Conservation (phyloP, 257 asterid species). For the Eucommia ulmoides region DNA sequence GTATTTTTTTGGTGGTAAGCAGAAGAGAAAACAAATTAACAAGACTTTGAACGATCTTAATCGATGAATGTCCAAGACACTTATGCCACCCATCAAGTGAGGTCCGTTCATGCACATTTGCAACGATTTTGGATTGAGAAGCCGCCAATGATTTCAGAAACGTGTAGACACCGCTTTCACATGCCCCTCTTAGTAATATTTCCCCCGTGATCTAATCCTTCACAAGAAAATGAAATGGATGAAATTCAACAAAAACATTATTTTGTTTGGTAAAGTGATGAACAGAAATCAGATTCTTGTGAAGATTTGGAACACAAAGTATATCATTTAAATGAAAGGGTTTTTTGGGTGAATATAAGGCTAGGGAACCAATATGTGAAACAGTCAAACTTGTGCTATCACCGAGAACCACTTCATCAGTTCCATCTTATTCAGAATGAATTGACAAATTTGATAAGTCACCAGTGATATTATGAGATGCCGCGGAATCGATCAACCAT, state of each 20-base stretch:
- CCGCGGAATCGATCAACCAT: background rate
- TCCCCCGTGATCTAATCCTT: background rate
- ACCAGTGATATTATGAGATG: background rate
- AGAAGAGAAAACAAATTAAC: background rate
- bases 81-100: background rate
- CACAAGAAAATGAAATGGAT: background rate
- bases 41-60: background rate
- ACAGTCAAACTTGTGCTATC: background rate
- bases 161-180: background rate
- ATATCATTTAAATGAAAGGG: background rate
- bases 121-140: background rate
- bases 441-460: background rate
- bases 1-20: background rate
- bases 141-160: background rate
- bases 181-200: background rate
- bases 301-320: background rate
- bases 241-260: background rate
- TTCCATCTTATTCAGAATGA: background rate
- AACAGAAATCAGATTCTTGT: background rate
- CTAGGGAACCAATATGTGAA: background rate
- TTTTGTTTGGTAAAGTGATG: background rate
- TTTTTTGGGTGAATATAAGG: background rate
- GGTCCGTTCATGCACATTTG: conserved; percentile 1
- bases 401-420: background rate
- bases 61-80: background rate